These are phyloP conservation scores for Trichothecium sympodiale DNA, from an alignment of 2,329 filamentous ascomycete genomes.

Conservation along the genomic window DNA sequence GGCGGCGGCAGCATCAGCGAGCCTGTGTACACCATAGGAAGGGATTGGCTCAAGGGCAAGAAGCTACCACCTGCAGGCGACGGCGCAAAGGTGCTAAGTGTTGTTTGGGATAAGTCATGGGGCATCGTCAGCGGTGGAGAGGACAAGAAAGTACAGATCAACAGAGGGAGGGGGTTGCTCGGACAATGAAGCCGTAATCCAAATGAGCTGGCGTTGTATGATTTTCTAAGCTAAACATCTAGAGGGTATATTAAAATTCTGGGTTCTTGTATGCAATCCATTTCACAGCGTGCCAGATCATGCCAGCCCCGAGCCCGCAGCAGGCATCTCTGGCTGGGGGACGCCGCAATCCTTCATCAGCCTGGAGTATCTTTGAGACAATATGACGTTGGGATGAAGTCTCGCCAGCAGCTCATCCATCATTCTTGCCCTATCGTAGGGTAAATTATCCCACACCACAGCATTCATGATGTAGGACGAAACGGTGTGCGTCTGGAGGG, in stretches of 20 bases:
- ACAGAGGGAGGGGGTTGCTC: conserved; percentile 50
- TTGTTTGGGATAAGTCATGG: conserved; percentile 74
- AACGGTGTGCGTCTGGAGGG: conserved; percentile 45
- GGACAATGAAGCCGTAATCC: conserved; percentile 17
- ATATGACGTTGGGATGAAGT: conserved; percentile 13
- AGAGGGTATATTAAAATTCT: not conserved
- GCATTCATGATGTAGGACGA: conserved; percentile 47
- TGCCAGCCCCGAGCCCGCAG: not conserved
- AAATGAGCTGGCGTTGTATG: not conserved
- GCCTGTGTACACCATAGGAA: conserved; percentile 62
- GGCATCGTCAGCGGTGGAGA: conserved; percentile 89
- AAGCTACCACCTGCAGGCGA: conserved; percentile 61
- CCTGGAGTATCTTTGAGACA: too few species aligned
- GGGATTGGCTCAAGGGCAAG: conserved; percentile 59
- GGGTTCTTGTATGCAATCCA: not conserved
- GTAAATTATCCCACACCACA: conserved; percentile 37
- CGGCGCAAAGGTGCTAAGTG: conserved; percentile 80
- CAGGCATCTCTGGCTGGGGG: too few species aligned
- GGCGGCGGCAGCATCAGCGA: conserved; percentile 55
- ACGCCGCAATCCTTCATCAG: too few species aligned
- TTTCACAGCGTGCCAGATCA: not conserved
- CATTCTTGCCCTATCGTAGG: conserved; percentile 35
- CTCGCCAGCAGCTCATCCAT: conserved; percentile 29
- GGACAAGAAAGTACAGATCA: conserved; percentile 91
- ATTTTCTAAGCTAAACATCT: not conserved